Conservation (phyloP, 2,329 filamentous ascomycete genomes). For the Rugonectria rugulosa region DNA sequence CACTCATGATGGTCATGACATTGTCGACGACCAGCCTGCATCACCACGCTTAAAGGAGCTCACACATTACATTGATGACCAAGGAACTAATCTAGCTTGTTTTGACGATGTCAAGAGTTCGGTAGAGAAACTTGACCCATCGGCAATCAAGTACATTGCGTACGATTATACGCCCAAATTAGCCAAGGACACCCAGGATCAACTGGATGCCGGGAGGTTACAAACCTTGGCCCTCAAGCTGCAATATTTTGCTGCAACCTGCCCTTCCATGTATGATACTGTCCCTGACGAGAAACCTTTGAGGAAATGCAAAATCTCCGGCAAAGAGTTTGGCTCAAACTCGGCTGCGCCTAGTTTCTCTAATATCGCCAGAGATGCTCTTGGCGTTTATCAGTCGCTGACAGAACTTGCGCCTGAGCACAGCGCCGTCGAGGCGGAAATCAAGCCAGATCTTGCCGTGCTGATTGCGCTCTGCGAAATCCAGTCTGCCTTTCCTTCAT, state of each 20-base stretch:
- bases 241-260: slow-evolving; percentile 54
- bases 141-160: slow-evolving; percentile 51
- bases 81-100: slow-evolving; percentile 47
- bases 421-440: slow-evolving; percentile 32
- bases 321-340: slow-evolving; percentile 23
- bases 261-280: slow-evolving; percentile 36
- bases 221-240: slow-evolving; percentile 51
- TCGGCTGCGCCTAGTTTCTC: slow-evolving; percentile 36
- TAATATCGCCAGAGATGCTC: slow-evolving; percentile 30
- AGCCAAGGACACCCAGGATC: slow-evolving; percentile 36
- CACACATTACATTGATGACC: slow-evolving; percentile 45
- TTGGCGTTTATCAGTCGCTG: slow-evolving; percentile 31
- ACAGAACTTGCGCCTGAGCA: slow-evolving; percentile 16
- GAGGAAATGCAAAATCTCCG: slow-evolving; percentile 38
- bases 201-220: slow-evolving; percentile 37
- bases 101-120: slow-evolving; percentile 59
- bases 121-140: slow-evolving; percentile 50
- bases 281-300: slow-evolving; percentile 28
- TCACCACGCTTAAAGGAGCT: slow-evolving; percentile 47
- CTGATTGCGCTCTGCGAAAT: slow-evolving; percentile 46
- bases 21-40: slow-evolving; percentile 34
- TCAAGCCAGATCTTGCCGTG: slow-evolving; percentile 46
- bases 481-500: slow-evolving; percentile 40
- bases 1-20: slow-evolving; percentile 40
- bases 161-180: slow-evolving; percentile 46